Base-by-base conservation (phyloP, 306 rosid species). In the Acacia acuminata region DNA sequence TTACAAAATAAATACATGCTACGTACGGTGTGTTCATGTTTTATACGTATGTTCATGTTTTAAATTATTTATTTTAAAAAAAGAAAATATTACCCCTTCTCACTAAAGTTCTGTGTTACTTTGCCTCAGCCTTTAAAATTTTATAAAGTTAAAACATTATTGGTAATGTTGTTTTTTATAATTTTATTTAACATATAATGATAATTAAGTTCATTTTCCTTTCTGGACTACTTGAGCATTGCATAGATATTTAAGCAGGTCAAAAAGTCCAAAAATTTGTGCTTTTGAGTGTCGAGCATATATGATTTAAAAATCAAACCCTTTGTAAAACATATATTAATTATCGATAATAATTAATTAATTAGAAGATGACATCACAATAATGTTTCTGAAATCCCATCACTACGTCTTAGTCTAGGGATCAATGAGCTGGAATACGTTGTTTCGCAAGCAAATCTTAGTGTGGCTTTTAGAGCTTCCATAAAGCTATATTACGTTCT, bases 401-500 rank as follows among this genome's bases (percentile, higher is more conserved):
- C 60, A 53, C 60, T 50, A 50, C 56, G n/a, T 50, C 56, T 50
- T 50, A 50, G 56, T 50, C 56, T 50, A 50, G 15, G 19, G 56
- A 1, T 16, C 19, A 16, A 50, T 50, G 19, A 16, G 19, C 20
- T 19, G 24, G 60, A 53, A 53, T 5, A 19, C 22, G 19, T 75
- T 75, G 34, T 81, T 78, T 75, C 70, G 84, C 85, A 60, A 81
- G 80, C 80, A 84, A 73, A 78, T 87, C 53, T 75, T 72, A 5
- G 81, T 56, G 12, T 73, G 86, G 64, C 87, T 75, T 79, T 87
- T 84, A 74, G 84, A 70, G 73, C 86, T 74, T 81, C 79, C 81
- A 69, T 69, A 81, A 87, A 84, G 90, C 63, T 81, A 12, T 0
- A 9, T 50, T 50, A 6, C 42, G 56, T 50, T 50, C 56, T 17